Base-by-base conservation (phyloP, 805 yeast genomes). In the Monosporozyma solicola region DNA sequence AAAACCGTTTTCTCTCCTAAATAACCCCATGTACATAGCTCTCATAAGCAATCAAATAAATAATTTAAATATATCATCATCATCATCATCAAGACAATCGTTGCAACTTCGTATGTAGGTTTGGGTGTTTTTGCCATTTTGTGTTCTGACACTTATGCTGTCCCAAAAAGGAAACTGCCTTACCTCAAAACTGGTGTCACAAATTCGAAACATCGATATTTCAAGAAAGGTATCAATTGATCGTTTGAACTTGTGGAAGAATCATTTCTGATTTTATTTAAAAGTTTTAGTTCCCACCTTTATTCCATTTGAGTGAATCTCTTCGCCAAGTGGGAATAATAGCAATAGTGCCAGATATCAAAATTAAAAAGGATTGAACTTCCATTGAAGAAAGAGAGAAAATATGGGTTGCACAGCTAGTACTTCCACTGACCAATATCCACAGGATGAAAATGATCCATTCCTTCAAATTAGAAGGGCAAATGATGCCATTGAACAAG, bases 371-470 rank as follows among this genome's bases (percentile, higher is more conserved):
- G 39, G 20, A 20, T 20, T 20, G 20, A 20, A 20, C 20, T 20
- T 20, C 2, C 20, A 20, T 20, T 20, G 20, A 20, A 20, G 20
- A 41, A 22, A 20, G 13, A 15, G 22, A 11, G 6, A 4, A 16
- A 32, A 11, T 15, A 85, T 86, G 95, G 95, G 95, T 15, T 86
- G 95, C 62, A 61, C 76, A 20, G 78, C 82, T 15, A 85, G 91
- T 66, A 72, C 76, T 8, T 55, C 57, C 48, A 51, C 46, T 6
- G 35, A 51, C 11, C 44, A 33, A 9, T 29, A 37, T 29, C 31
- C 10, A 3, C 67, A 63, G 16, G 73, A 72, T 33, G 83, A 75
- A 47, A 64, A 69, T 27, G 85, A 82, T 64, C 81, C 83, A 1
- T 78, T 80, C 54, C 66, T 80, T 46, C 71, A 74, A 55, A 81